Evolutionary conservation across 805 yeast species (phyloP).

Genomic region (Clavispora vitiphila): DNA sequence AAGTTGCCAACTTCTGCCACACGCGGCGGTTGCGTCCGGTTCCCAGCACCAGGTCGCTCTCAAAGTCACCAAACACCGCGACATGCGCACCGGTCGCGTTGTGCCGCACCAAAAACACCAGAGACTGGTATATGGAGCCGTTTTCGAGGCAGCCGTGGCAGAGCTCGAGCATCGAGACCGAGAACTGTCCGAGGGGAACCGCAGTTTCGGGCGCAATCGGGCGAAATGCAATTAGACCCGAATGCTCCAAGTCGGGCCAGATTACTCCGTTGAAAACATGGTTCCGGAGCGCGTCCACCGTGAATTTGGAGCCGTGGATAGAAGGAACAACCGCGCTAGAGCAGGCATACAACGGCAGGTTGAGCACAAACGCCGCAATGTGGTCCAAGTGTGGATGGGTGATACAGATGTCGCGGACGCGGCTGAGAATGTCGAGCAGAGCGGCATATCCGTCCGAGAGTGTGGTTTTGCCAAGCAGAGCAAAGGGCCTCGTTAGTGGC

Average conservation of each 20-base stretch:
- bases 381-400: constrained; percentile 90
- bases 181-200: constrained; percentile 16
- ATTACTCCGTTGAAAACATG: constrained; percentile 67
- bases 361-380: constrained; percentile 60
- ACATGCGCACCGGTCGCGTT: constrained; percentile 30
- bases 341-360: constrained; percentile 32
- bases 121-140: constrained; percentile 36
- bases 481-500: constrained; percentile 22
- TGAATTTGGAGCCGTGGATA: constrained; percentile 45
- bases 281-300: constrained; percentile 46
- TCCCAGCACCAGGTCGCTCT: constrained; percentile 52
- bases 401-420: constrained; percentile 36
- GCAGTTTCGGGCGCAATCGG: constrained; percentile 10
- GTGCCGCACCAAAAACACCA: constrained; percentile 56
- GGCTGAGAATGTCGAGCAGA: constrained; percentile 20
- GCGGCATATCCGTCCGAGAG: constrained; percentile 4
- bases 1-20: constrained; percentile 54
- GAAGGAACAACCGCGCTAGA: not conserved
- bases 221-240: constrained; percentile 21
- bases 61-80: constrained; percentile 80
- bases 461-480: constrained; percentile 2
- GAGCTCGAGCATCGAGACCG: constrained; percentile 27
- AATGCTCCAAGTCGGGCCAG: constrained; percentile 69
- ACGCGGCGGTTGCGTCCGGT: constrained; percentile 34
- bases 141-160: constrained; percentile 25